Conservation (phyloP, 768 basidiomycete genomes). For the Polyporus arcularius region DNA sequence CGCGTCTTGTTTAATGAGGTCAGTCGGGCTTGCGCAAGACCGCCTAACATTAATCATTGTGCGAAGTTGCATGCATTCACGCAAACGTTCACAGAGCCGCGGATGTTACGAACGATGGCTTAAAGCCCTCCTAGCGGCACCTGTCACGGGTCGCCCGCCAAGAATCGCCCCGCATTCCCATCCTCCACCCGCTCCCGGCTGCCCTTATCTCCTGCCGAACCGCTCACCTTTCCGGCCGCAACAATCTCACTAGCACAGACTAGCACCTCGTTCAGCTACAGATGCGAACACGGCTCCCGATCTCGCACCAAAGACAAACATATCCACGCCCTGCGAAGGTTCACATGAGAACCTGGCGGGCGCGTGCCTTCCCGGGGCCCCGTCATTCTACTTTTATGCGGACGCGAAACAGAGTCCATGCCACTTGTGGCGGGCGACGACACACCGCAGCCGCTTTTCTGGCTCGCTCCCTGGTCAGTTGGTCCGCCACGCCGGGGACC, state of each 20-base stretch:
- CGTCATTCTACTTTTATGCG: neutral
- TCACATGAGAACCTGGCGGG: conserved; percentile 5
- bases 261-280: neutral
- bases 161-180: too few relatives aligned
- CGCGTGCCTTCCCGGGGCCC: neutral
- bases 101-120: too few relatives aligned
- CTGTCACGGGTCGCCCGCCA: too few relatives aligned
- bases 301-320: neutral
- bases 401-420: neutral
- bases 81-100: too few relatives aligned
- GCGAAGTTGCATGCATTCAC: too few relatives aligned
- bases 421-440: neutral
- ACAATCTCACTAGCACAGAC: neutral
- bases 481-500: neutral
- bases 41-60: too few relatives aligned
- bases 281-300: neutral
- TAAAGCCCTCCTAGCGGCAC: too few relatives aligned
- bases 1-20: too few relatives aligned
- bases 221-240: neutral
- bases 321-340: neutral
- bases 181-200: too few relatives aligned
- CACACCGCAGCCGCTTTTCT: neutral
- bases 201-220: too few relatives aligned
- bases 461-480: neutral
- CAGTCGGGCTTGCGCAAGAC: too few relatives aligned